Evolutionary conservation across 1,284 basidiomycete species (phyloP), one percentile per base, ranked within the genome.

Genomic region (Fomitopsis pinicola): DNA sequence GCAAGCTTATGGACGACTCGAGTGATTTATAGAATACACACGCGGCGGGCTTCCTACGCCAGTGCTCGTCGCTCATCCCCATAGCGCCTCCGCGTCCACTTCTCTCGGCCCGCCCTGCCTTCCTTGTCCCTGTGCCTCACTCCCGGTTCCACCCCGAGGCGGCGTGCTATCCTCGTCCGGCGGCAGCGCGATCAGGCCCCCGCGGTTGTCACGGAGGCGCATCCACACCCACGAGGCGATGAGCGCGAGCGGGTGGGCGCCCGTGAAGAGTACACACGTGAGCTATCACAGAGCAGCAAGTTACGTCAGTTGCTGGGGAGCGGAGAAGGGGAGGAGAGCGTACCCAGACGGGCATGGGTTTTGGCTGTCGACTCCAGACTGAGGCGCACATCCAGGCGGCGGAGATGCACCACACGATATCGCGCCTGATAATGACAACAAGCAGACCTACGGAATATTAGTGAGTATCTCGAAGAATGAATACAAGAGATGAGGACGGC

Each of bases 371-470:
- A n/a, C 74, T 72, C 86, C 86, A 90, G 2, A 90, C 75, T 63
- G 82, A 83, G 15, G 86, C 75, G 61, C 82, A 85, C 28, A 89
- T 80, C 89, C 89, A 91, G 0, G 83, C 85, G 0, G 87, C 84
- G 0, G 87, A 86, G 15, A 87, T 78, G 56, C 85, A 84, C 87
- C 87, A 90, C 0, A 90, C 85, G 58, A 91, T 75, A 66, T 92
- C 90, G 8, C 82, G 77, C 4, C 85, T 76, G 3, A 80, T 28
- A 1, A 81, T 66, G 38, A 91, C 72, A 30, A 89, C 79, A n/a
- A 83, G 40, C 0, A 88, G 68, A 1, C 83, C 82, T 65, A 82
- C 59, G 0, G 1, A 48, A n/a, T 33, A 33, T 40, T 17, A 40
- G 12, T 35, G 1, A 40, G 12, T 14, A 46, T 33, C 5, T 5